Percentiles rank a stretch among this genome's conserved stretches.
Evolutionary conservation across 2,329 filamentous ascomycete genomes (phyloP).

Genomic region (Claviceps humidiphila): DNA sequence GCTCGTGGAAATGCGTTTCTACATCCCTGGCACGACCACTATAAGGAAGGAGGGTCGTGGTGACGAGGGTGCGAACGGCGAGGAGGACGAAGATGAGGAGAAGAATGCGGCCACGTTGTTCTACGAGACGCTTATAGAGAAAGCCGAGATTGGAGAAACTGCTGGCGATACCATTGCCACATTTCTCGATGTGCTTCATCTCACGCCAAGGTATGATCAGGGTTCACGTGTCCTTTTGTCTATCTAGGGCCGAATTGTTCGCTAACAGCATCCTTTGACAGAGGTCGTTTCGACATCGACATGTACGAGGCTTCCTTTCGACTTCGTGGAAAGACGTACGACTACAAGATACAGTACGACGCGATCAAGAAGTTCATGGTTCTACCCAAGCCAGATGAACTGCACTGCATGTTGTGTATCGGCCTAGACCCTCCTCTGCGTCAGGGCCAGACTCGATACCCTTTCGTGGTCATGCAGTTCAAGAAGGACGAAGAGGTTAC

Average conservation of each 20-base stretch:
- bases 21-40: constrained; percentile 83
- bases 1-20: constrained; percentile 96
- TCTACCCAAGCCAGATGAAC: constrained; percentile 94
- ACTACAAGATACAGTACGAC: constrained; percentile 99
- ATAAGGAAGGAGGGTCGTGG: constrained; percentile 57
- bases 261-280: constrained; percentile 21
- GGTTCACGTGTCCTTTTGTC: background rate
- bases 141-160: constrained; percentile 97
- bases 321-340: constrained; percentile 95
- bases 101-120: constrained; percentile 95
- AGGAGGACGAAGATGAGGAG: constrained; percentile 46
- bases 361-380: constrained; percentile 98
- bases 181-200: constrained; percentile 90
- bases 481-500: constrained; percentile 96
- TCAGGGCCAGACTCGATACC: constrained; percentile 94
- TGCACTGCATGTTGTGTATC: constrained; percentile 88
- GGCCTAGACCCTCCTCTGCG: constrained; percentile 89
- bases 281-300: constrained; percentile 98
- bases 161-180: constrained; percentile 97
- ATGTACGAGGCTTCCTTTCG: constrained; percentile 98
- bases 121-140: constrained; percentile 95
- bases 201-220: constrained; percentile 64
- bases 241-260: background rate
- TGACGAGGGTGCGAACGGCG: constrained; percentile 58
- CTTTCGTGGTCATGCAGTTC: constrained; percentile 97